phyloP scores from a whole-genome alignment of 2,329 filamentous ascomycete species.

The Fusarium sp. region DNA sequence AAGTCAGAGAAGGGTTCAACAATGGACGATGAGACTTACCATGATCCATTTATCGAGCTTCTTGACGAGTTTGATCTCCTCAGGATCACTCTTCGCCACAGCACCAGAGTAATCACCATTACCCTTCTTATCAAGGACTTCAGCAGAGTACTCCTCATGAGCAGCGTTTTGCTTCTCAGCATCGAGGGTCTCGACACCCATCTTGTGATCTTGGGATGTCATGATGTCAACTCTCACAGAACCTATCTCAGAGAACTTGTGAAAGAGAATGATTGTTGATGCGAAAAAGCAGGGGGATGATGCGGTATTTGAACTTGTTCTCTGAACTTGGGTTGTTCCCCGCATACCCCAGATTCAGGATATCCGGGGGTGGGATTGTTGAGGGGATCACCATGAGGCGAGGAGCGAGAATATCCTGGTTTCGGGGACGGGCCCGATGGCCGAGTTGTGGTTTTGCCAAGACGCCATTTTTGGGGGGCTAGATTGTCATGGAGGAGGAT shows the following conservation, averaged over 20 bases:
- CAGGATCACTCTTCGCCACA: conserved; percentile 29
- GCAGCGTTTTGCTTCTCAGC: conserved; percentile 30
- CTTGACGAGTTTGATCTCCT: conserved; percentile 30
- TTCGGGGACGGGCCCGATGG: conserved; percentile 24
- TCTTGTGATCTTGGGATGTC: conserved; percentile 12
- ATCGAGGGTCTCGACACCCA: conserved; percentile 8
- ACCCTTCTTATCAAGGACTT: conserved; percentile 26
- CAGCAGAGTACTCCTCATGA: conserved; percentile 29
- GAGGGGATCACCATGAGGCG: conserved; percentile 23
- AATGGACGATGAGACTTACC: neutral
- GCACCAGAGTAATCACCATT: conserved; percentile 37
- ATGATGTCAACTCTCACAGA: neutral
- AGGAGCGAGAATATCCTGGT: conserved; percentile 1
- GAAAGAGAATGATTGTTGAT: neutral
- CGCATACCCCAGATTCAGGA: conserved; percentile 32
- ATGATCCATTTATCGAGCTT: conserved; percentile 34
- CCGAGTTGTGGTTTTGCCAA: conserved; percentile 23
- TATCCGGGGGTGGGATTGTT: conserved; percentile 27
- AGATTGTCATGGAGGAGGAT: neutral
- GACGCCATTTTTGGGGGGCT: neutral
- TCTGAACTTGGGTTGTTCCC: neutral
- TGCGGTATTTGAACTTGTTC: conserved; percentile 26
- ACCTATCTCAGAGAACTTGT: neutral
- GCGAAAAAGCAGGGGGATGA: neutral
- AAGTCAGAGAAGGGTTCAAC: neutral